These are phyloP conservation scores for Bonia amplexicaulis DNA, from an alignment of 176 grass and related monocot species.

Conservation along the genomic window DNA sequence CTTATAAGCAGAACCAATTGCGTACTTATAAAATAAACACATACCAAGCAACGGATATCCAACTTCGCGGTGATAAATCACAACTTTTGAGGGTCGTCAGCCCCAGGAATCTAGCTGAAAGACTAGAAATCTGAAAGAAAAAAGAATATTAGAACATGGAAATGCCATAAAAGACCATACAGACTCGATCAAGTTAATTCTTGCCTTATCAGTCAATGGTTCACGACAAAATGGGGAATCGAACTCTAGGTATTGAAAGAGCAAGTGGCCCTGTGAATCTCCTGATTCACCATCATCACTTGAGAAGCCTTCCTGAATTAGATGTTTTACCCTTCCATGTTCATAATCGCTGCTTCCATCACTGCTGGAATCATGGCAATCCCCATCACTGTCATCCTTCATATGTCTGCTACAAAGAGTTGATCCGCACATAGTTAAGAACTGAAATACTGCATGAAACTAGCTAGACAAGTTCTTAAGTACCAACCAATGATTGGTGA, in stretches of 20 bases:
- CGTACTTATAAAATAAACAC: not conserved
- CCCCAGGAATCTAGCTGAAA: slow-evolving; percentile 39
- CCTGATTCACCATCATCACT: slow-evolving; percentile 45
- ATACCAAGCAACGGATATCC: slow-evolving; percentile 54
- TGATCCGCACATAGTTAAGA: not conserved
- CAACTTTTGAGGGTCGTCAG: slow-evolving; percentile 39
- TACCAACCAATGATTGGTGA: not conserved
- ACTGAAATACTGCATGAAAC: not conserved
- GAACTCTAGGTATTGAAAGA: slow-evolving; percentile 48
- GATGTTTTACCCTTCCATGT: slow-evolving; percentile 31
- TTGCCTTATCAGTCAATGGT: slow-evolving; percentile 56
- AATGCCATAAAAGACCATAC: not conserved
- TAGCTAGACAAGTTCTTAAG: not conserved
- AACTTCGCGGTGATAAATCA: slow-evolving; percentile 47
- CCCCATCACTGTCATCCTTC: slow-evolving; percentile 35
- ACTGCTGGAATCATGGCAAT: slow-evolving; percentile 45
- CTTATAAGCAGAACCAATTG: not conserved
- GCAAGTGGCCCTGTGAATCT: slow-evolving; percentile 28
- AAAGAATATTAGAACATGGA: slow-evolving; percentile 1
- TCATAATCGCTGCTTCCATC: slow-evolving; percentile 44
- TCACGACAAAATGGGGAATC: slow-evolving; percentile 51
- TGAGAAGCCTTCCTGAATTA: slow-evolving; percentile 31
- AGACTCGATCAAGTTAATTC: not conserved
- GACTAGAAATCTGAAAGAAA: slow-evolving; percentile 36
- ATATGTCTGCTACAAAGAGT: slow-evolving; percentile 25